Conservation (phyloP, 768 basidiomycete genomes). For the Mrakia gelida region DNA sequence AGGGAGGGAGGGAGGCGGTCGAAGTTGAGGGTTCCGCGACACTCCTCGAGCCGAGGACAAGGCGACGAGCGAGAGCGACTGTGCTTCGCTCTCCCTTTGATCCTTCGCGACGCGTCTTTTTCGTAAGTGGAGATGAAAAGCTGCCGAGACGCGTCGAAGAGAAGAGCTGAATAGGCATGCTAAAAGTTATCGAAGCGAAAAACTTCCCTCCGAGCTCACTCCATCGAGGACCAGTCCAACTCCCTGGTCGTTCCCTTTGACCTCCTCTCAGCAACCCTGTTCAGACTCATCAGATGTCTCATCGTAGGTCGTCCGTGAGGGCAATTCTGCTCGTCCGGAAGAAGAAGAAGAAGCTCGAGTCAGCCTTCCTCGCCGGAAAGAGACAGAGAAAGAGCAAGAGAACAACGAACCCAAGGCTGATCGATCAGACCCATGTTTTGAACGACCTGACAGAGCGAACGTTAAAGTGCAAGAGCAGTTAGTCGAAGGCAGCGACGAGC, state of each 20-base stretch:
- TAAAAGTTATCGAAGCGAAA: neutral
- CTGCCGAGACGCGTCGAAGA: neutral
- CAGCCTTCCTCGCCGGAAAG: neutral
- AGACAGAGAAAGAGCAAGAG: neutral
- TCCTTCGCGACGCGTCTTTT: neutral
- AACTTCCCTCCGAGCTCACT: neutral
- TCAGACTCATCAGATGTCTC: conserved; percentile 45
- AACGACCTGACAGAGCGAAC: conserved; percentile 35
- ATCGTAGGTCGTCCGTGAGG: conserved; percentile 49
- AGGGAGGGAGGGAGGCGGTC: neutral
- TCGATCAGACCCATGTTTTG: conserved; percentile 49
- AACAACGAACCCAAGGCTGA: conserved; percentile 46
- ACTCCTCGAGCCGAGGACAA: neutral
- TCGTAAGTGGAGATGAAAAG: neutral
- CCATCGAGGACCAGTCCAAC: neutral
- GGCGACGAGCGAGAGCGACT: no score
- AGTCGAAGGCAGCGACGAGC: no score
- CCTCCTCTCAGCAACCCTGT: neutral
- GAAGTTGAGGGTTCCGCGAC: neutral
- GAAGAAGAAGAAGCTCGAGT: neutral
- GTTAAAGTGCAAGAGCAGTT: neutral
- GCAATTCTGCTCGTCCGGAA: conserved; percentile 40
- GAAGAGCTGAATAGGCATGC: neutral
- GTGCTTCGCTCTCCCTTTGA: neutral
- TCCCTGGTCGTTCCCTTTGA: neutral